Base-by-base conservation (phyloP, 768 basidiomycete genomes). In the Pholiota conissans region DNA sequence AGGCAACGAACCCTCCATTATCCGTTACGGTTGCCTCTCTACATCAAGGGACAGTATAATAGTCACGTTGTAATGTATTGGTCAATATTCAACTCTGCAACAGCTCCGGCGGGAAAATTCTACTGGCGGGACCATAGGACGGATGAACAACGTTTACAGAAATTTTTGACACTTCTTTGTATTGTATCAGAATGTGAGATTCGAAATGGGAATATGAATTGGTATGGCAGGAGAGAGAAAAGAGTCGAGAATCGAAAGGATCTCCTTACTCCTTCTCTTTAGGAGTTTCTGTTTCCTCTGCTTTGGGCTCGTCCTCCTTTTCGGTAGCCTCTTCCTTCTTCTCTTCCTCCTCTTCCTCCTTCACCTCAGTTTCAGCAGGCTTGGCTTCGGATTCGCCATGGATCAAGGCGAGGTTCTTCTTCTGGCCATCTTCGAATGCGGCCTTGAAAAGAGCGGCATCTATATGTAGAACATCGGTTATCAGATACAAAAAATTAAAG, bases 371-470 rank as follows among this genome's bases (percentile, higher is more conserved):
- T 55, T 72, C 65, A 49, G 68, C 54, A 48, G 70, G 67, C 59
- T 76, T 75, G 24, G 67, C 64, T 58, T 66, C 59, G 47, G 67
- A 62, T 67, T 69, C 71, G 10, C 70, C 72, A 46, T 71, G 30
- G 5, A 60, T 59, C 58, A 84, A 68, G 18, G 69, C 73, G 26
- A 81, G 74, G 66, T 95, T 95, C 61, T 69, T 80, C 70, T 79
- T 81, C 77, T 91, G 92, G 54, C 90, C 95, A 5, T 82, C 76
- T 74, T 97, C 93, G 72, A 98, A 99, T 52, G 84, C 89, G 35
- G 76, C 73, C 81, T 96, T 97, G 82, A 98, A 99, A 57, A 89
- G 80, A 61, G 72, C 82, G 51, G 97, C 97, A 73, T 95, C 88
- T 91, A 63, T 34, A 29, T 18, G 34, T 51, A 20, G n/a, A 55